Base-by-base conservation (phyloP, 2,329 filamentous ascomycete genomes). In the Aspergillus tubingensis region DNA sequence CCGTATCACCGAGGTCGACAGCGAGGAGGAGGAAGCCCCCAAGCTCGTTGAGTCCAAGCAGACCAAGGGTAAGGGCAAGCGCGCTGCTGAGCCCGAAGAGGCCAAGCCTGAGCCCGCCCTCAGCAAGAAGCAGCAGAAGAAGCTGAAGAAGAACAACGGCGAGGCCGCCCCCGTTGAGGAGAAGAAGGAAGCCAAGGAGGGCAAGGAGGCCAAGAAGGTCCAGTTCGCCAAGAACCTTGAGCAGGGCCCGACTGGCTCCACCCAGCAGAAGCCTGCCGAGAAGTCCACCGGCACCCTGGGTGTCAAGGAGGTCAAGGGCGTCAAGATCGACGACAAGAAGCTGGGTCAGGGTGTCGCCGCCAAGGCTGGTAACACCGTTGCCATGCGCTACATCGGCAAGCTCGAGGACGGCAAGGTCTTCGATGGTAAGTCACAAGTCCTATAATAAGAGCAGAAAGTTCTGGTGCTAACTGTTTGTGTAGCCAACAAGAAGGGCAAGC, bases 401-500 rank as follows among this genome's bases (percentile, higher is more conserved):
- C 90, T 95, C 64, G 86, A 89, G 74, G 90, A 96, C 79, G 92
- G 92, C 80, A 96, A 97, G 82, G 88, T 96, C 68, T 99, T 99
- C 74, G 94, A 98, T 80, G 85, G 90, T 92, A 81, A 84, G 89
- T 85, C 21, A 17, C 10, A 25, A 50, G 17, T 13, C 19, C 11
- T 15, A 36, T 32, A 32, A 10, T 11, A 32, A 10, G 8, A 32
- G 30, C 17, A 13, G 36, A 32, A 43, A 15, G 25, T 27, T 27
- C 36, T 10, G 44, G n/a, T 1, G 32, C 59, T 64, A 60, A 64
- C 56, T 51, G 19, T 38, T 21, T 10, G 3, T 66, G 47, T 71
- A 93, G 91, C 92, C 79, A 98, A 99, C 86, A 99, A 98, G 86
- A 97, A 96, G 83, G 95, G 95, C 72, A 93, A 96, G 83, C 94